A percentile compares a stretch with the other conserved stretches of the same genome.
Evolutionary conservation across 2,329 filamentous ascomycete genomes (phyloP).

Genomic region (Metarhizium sp.): DNA sequence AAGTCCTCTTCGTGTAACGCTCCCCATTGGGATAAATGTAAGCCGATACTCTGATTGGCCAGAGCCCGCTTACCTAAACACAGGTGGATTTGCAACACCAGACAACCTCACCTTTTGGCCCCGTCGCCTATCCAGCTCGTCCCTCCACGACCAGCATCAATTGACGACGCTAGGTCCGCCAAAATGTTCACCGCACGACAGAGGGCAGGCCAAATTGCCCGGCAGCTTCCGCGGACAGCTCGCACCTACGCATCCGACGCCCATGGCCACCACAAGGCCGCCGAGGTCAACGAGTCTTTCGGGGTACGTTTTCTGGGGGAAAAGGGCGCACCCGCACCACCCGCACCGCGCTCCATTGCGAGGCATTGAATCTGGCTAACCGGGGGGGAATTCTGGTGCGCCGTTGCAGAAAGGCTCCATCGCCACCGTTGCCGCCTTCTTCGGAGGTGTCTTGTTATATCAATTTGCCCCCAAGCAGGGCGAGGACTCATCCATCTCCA

Average conservation of each 20-base stretch:
- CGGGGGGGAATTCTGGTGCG: not conserved
- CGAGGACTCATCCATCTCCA: constrained; percentile 36
- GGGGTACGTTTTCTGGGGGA: constrained; percentile 36
- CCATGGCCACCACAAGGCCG: constrained; percentile 37
- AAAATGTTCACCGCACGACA: constrained; percentile 36
- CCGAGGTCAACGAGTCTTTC: constrained; percentile 42
- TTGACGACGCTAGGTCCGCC: constrained; percentile 21
- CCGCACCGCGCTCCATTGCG: not conserved
- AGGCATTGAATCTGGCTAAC: not conserved
- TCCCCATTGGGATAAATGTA: not conserved
- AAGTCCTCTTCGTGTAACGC: not conserved
- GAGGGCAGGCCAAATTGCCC: constrained; percentile 29
- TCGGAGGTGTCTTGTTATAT: constrained; percentile 36
- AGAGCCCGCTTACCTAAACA: constrained; percentile 17
- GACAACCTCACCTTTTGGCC: constrained; percentile 17
- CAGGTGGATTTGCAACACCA: constrained; percentile 8
- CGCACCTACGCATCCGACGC: constrained; percentile 46
- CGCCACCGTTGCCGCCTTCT: constrained; percentile 33
- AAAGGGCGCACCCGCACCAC: not conserved
- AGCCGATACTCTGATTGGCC: constrained; percentile 13
- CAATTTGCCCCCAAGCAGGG: constrained; percentile 40
- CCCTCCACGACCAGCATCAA: constrained; percentile 18
- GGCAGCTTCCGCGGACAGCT: constrained; percentile 27
- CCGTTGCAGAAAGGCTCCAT: constrained; percentile 38
- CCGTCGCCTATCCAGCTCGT: constrained; percentile 3